These are phyloP conservation scores for Entomophthora muscae DNA, from an alignment of 371 early-diverging fungal genomes.

Conservation along the genomic window DNA sequence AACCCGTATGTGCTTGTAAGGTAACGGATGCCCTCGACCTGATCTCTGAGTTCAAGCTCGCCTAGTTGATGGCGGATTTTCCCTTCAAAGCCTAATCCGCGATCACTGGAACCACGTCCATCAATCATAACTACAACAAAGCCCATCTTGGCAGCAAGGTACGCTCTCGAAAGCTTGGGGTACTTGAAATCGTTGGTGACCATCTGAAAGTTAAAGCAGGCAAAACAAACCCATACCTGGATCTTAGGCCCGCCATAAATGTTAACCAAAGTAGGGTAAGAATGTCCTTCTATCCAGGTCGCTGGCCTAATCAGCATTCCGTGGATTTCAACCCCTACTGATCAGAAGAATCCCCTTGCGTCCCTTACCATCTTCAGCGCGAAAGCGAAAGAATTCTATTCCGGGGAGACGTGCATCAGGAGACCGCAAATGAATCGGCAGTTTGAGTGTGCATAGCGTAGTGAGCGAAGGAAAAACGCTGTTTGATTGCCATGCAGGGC, in stretches of 20 bases:
- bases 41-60: conserved; percentile 45
- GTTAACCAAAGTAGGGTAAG: conserved; percentile 33
- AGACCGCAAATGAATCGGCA: neutral
- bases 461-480: conserved; percentile 9
- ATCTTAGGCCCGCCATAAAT: conserved; percentile 47
- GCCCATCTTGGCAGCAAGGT: conserved; percentile 40
- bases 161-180: conserved; percentile 37
- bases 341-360: neutral
- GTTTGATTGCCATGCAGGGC: conserved; percentile 17
- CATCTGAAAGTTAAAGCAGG: conserved; percentile 25
- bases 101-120: conserved; percentile 49
- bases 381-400: conserved; percentile 21
- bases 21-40: conserved; percentile 39
- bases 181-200: conserved; percentile 53
- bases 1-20: conserved; percentile 26
- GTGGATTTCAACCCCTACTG: conserved; percentile 27
- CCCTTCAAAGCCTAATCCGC: conserved; percentile 48
- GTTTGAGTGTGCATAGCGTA: neutral
- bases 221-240: conserved; percentile 14
- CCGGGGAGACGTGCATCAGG: conserved; percentile 10
- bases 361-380: conserved; percentile 16
- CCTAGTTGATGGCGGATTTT: conserved; percentile 32
- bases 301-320: conserved; percentile 45
- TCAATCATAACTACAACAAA: conserved; percentile 57
- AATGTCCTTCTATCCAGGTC: conserved; percentile 23